phyloP scores from a whole-genome alignment of 306 rosid genomes.

The Lupinus albus region DNA sequence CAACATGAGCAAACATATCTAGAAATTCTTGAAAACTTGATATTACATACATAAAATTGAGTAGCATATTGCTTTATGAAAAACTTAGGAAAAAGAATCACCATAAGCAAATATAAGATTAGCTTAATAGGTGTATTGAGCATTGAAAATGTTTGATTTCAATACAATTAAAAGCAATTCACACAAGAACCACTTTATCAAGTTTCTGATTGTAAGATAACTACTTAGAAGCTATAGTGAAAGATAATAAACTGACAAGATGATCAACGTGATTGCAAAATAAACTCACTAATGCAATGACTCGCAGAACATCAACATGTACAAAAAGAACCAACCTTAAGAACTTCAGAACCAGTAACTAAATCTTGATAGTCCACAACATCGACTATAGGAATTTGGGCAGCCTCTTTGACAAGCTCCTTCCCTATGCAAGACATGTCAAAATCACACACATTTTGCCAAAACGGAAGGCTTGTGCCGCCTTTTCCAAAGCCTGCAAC shows the following conservation, averaged over 20 bases:
- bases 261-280: conserved; percentile 15
- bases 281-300: neutral
- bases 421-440: conserved; percentile 83
- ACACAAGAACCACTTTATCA: conserved; percentile 1
- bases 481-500: conserved; percentile 96
- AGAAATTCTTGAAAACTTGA: conserved; percentile 22
- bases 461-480: conserved; percentile 89
- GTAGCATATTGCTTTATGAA: neutral
- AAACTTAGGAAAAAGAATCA: neutral
- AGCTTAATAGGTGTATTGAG: too few species aligned
- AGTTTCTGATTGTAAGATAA: conserved; percentile 19
- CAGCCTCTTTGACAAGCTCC: conserved; percentile 76
- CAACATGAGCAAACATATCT: neutral
- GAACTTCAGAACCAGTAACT: conserved; percentile 69
- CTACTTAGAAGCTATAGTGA: conserved; percentile 6
- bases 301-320: neutral
- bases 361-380: conserved; percentile 64
- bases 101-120: neutral
- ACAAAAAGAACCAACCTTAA: conserved; percentile 64
- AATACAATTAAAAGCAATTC: conserved; percentile 14
- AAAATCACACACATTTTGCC: conserved; percentile 83
- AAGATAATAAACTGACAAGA: conserved; percentile 24
- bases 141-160: neutral
- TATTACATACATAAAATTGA: neutral
- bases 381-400: conserved; percentile 82